A percentile compares a stretch with the other conserved stretches of the same genome.
Conservation (phyloP, 73 alveolate species). For the Paramecium pentaurelia region DNA sequence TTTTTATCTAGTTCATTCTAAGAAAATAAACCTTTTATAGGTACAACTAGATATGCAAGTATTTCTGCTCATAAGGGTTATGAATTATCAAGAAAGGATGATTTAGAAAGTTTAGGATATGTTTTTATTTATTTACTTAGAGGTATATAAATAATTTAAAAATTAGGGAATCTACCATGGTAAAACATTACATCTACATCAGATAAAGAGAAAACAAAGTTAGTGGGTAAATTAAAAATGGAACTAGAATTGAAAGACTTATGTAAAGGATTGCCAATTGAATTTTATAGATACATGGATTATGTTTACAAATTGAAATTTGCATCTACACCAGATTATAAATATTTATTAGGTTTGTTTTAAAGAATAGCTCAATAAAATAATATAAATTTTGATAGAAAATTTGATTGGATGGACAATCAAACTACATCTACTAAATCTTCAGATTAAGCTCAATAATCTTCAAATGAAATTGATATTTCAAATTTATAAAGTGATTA, state of each 20-base stretch:
- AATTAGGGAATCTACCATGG: constrained; percentile 91
- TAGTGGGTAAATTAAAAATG: constrained; percentile 80
- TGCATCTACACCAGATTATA: constrained; percentile 83
- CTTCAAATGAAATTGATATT: background rate
- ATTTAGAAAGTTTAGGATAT: constrained; percentile 78
- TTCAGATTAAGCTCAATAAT: background rate
- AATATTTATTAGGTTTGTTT: constrained; percentile 66
- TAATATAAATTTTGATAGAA: constrained; percentile 63
- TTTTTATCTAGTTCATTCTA: constrained; percentile 26
- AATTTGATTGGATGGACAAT: constrained; percentile 70
- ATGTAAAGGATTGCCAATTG: constrained; percentile 69
- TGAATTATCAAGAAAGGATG: constrained; percentile 87
- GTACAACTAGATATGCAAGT: constrained; percentile 82
- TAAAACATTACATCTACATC: constrained; percentile 85
- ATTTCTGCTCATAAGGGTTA: constrained; percentile 80
- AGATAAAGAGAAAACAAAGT: constrained; percentile 87
- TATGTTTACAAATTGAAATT: constrained; percentile 69
- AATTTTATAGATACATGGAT: constrained; percentile 48
- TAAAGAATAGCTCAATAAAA: constrained; percentile 61
- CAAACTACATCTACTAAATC: constrained; percentile 4
- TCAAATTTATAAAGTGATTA: background rate
- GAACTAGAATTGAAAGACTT: constrained; percentile 80
- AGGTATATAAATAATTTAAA: constrained; percentile 71
- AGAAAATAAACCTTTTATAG: constrained; percentile 60
- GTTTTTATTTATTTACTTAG: constrained; percentile 71